These are phyloP conservation scores for Betula pendula DNA, from an alignment of 306 rosid genomes.

Conservation along the genomic window DNA sequence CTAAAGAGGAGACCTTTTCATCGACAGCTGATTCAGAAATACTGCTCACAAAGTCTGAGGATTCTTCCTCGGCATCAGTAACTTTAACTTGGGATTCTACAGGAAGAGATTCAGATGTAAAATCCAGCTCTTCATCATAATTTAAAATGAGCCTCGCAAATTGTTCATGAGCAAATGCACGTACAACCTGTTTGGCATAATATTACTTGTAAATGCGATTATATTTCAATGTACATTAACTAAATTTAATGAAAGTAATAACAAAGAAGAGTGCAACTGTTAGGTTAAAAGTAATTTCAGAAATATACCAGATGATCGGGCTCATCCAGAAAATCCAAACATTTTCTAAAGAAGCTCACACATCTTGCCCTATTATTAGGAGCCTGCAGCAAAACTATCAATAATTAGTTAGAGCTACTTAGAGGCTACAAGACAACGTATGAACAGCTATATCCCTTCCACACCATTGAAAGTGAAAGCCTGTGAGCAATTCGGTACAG, in stretches of 20 bases:
- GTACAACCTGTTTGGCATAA: conserved; percentile 71
- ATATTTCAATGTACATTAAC: background rate
- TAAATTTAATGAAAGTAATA: conserved; percentile 14
- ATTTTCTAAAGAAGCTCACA: conserved; percentile 77
- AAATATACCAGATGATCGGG: conserved; percentile 84
- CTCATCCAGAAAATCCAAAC: conserved; percentile 88
- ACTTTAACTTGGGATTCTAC: conserved; percentile 55
- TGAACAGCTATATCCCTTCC: conserved; percentile 29
- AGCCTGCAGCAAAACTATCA: conserved; percentile 55
- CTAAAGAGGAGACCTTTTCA: conserved; percentile 42
- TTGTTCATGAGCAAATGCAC: conserved; percentile 95
- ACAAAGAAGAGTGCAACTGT: conserved; percentile 6
- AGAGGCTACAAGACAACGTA: conserved; percentile 20
- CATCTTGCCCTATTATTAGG: conserved; percentile 80
- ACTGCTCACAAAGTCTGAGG: conserved; percentile 52
- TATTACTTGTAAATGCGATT: conserved; percentile 25
- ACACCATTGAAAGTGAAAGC: conserved; percentile 90
- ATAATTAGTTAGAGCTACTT: conserved; percentile 31
- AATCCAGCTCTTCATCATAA: conserved; percentile 70
- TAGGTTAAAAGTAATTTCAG: conserved; percentile 9
- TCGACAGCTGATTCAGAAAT: conserved; percentile 47
- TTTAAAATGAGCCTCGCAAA: conserved; percentile 92
- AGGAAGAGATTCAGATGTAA: conserved; percentile 68
- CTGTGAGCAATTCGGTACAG: conserved; percentile 91
- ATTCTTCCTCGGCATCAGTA: conserved; percentile 69